These are phyloP conservation scores for Conticribra guillardii DNA, from an alignment of 108 stramenopile genomes.

Conservation along the genomic window DNA sequence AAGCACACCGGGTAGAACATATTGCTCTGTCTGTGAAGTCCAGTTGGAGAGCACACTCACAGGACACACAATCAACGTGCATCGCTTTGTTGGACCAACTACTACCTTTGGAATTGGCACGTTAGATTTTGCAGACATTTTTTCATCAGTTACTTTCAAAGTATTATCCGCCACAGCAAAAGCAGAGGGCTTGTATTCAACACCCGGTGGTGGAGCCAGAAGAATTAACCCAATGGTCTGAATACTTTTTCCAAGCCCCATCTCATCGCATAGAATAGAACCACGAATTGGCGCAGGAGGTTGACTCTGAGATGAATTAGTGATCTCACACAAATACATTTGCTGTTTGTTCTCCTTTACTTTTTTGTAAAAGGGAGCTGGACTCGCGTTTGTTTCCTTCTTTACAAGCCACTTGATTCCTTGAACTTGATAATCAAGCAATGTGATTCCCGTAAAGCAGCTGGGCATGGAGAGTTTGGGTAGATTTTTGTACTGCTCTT, in stretches of 20 bases:
- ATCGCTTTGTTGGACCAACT: conserved; percentile 2
- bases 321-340: conserved; percentile 54
- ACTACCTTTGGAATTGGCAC: neutral
- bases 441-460: conserved; percentile 24
- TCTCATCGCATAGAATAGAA: conserved; percentile 64
- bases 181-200: conserved; percentile 22
- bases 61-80: conserved; percentile 72
- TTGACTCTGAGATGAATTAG: conserved; percentile 26
- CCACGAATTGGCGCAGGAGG: conserved; percentile 47
- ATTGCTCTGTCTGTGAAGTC: conserved; percentile 53
- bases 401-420: conserved; percentile 66
- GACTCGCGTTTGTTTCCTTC: conserved; percentile 48
- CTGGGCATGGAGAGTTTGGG: conserved; percentile 39
- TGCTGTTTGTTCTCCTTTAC: conserved; percentile 34
- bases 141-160: too few relatives aligned
- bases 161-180: neutral
- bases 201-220: conserved; percentile 44
- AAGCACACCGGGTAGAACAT: conserved; percentile 41
- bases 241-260: conserved; percentile 72
- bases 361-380: conserved; percentile 58
- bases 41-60: conserved; percentile 71
- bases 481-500: conserved; percentile 32
- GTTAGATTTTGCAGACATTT: too few relatives aligned
- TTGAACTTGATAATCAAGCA: conserved; percentile 55
- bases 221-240: conserved; percentile 63